Conservation (phyloP, 2,329 filamentous ascomycete genomes). For the Colletotrichum orchidophilum region DNA sequence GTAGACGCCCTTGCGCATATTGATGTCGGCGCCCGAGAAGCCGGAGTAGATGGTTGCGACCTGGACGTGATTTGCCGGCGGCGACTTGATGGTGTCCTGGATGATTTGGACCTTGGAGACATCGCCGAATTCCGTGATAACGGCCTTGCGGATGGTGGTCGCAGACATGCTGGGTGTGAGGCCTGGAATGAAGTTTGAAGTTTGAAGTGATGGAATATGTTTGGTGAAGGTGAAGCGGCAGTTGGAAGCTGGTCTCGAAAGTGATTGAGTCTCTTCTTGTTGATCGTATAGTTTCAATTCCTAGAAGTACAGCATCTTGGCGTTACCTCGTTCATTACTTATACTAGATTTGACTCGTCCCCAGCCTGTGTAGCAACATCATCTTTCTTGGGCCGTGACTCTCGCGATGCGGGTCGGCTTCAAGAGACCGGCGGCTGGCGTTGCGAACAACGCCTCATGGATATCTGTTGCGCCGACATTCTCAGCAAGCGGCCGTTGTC, state of each 20-base stretch:
- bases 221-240: not conserved
- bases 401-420: not conserved
- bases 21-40: constrained; percentile 58
- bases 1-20: constrained; percentile 59
- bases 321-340: not conserved
- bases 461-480: not conserved
- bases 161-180: constrained; percentile 4
- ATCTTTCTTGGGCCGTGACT: not conserved
- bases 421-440: not conserved
- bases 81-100: constrained; percentile 46
- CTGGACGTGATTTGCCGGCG: constrained; percentile 54
- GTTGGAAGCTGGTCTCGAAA: not conserved
- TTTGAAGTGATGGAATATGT: not conserved
- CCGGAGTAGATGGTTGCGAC: constrained; percentile 57
- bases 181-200: not conserved
- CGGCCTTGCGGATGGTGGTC: constrained; percentile 52
- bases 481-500: not conserved
- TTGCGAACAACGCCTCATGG: not conserved
- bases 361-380: not conserved
- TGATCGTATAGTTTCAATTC: not conserved
- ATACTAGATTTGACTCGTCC: not conserved
- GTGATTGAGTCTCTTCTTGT: not conserved
- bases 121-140: constrained; percentile 54
- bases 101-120: constrained; percentile 48
- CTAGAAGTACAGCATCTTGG: not conserved